Percentiles rank a stretch among this genome's conserved stretches.
Evolutionary conservation across 768 basidiomycete species (phyloP).

Genomic region (Ramaria rubella): DNA sequence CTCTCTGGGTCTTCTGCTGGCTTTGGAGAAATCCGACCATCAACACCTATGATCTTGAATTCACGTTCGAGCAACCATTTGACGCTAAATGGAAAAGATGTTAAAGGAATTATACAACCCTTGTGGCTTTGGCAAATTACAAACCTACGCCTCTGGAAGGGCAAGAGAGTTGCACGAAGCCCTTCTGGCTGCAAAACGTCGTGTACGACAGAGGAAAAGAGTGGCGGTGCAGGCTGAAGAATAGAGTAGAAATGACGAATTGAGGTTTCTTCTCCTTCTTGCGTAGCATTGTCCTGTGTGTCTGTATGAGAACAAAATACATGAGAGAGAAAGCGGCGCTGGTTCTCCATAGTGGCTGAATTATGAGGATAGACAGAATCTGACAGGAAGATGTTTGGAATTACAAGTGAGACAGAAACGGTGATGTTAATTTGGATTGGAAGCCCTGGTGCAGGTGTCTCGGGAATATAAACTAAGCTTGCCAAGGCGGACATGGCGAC

Average conservation of each 20-base stretch:
- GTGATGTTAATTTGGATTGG: slow-evolving; percentile 46
- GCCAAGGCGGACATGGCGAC: slow-evolving; percentile 35
- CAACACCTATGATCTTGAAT: slow-evolving; percentile 42
- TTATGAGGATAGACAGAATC: not conserved
- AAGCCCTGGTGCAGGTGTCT: slow-evolving; percentile 22
- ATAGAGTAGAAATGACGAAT: slow-evolving; percentile 70
- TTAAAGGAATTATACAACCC: not conserved
- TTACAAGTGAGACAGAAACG: slow-evolving; percentile 36
- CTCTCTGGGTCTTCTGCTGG: slow-evolving; percentile 15
- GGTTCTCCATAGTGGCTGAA: not conserved
- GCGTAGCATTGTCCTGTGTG: no score
- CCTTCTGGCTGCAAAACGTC: slow-evolving; percentile 55
- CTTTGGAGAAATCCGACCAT: slow-evolving; percentile 37
- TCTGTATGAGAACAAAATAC: slow-evolving; percentile 25
- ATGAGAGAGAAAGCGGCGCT: slow-evolving; percentile 40
- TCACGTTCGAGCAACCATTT: slow-evolving; percentile 72
- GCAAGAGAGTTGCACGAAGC: slow-evolving; percentile 63
- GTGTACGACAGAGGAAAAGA: slow-evolving; percentile 33
- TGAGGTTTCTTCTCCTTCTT: slow-evolving; percentile 30
- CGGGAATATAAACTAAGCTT: slow-evolving; percentile 19
- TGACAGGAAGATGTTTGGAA: slow-evolving; percentile 31
- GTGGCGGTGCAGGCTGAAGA: slow-evolving; percentile 55
- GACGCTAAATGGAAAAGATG: slow-evolving; percentile 34
- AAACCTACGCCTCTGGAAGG: slow-evolving; percentile 69
- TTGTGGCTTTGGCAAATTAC: not conserved